Conservation (phyloP, 2,329 filamentous ascomycete genomes). For the Gliomastix tumulicola region DNA sequence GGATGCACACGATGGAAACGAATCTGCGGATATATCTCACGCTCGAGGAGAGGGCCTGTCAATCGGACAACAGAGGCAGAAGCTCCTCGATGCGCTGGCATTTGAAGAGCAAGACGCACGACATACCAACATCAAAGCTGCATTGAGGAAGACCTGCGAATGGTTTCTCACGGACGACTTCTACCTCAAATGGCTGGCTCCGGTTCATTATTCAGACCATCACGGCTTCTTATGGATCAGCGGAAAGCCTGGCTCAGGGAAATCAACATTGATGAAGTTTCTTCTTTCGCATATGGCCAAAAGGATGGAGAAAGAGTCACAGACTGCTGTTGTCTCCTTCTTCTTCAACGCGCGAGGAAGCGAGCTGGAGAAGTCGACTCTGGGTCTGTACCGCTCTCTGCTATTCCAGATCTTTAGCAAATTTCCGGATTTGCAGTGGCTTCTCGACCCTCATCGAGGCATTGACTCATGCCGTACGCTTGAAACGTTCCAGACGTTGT, state of each 20-base stretch:
- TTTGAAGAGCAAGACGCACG: conserved; percentile 9
- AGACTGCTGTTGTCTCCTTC: conserved; percentile 26
- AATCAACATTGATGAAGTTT: conserved; percentile 7
- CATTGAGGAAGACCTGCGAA: conserved; percentile 8
- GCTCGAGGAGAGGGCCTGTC: too few species aligned
- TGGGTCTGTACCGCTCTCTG: conserved; percentile 43
- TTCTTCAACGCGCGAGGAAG: conserved; percentile 44
- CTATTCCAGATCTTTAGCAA: conserved; percentile 30
- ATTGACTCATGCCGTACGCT: too few species aligned
- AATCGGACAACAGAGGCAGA: conserved; percentile 17
- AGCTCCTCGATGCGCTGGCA: conserved; percentile 5
- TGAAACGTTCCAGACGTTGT: not conserved
- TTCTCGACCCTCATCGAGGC: conserved; percentile 17
- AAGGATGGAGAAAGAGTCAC: not conserved
- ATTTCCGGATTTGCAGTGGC: conserved; percentile 20
- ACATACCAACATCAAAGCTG: conserved; percentile 3
- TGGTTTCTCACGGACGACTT: conserved; percentile 8
- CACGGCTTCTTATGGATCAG: conserved; percentile 5
- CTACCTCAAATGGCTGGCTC: conserved; percentile 7
- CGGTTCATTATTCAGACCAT: not conserved
- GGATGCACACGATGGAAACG: too few species aligned
- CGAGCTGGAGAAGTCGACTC: conserved; percentile 31
- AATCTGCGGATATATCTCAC: too few species aligned
- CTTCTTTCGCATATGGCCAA: conserved; percentile 2
- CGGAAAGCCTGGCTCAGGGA: conserved; percentile 3